Base-by-base conservation (phyloP, 305 asterid species). In the Fraxinus velutina region DNA sequence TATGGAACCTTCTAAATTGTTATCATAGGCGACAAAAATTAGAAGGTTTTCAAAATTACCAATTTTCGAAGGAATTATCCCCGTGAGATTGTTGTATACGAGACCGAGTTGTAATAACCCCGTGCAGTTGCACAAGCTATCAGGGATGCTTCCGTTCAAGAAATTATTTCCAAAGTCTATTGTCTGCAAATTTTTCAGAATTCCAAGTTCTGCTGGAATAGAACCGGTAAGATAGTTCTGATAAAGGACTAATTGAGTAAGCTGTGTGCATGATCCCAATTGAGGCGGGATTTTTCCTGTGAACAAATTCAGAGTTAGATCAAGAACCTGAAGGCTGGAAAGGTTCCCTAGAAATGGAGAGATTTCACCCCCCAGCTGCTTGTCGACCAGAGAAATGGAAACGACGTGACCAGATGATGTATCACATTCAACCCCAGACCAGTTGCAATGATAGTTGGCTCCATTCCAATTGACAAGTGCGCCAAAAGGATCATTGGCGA, bases 311-410 rank as follows among this genome's bases (percentile, higher is more conserved):
- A 80, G 82, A 76, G 97, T 74, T 29, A 95, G 87, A 81, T 94
- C 98, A 80, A 94, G 93, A 85, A 92, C 89, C 91, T 91, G 94
- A 89, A 93, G 94, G 15, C 68, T 24, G 34, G 98, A 88, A 78
- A 93, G 93, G 86, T 92, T 92, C 42, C 92, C 97, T 1, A 94
- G 73, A 76, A 80, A 89, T 0, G 95, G 93, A 21, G 98, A 91
- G 73, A 93, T 82, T 60, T 21, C 3, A n/a, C 98, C 97, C 17
- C 78, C 71, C 74, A 94, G 93, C 50, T 87, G 87, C 33, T 33
- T 88, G 78, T 86, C 93, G 4, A 80, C 52, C 0, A 93, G 86
- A 0, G 95, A 83, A 77, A 95, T 89, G 79, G 94, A 89, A 21
- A 89, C 42, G 80, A 93, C 91, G 2, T 76, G 81, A 0, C 6